Evolutionary conservation across 2,329 filamentous ascomycete genomes (phyloP), one percentile per base, ranked within the genome.

Genomic region (Stagonosporopsis vannaccii): DNA sequence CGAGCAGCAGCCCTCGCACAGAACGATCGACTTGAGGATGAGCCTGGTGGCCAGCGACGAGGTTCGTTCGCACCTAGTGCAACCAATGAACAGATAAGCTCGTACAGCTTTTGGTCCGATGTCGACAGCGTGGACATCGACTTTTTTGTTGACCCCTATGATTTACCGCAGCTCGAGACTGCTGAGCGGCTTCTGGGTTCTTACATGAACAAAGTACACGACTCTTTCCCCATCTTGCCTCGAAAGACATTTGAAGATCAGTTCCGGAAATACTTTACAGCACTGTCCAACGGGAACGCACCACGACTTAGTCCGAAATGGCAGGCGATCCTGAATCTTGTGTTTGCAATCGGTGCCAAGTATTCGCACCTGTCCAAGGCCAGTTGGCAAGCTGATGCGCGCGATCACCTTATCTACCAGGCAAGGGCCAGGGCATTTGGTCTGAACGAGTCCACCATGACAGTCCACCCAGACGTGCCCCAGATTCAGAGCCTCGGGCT

Each of bases 341-440:
- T 79, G 2, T 78, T 79, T 51, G 78, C 78, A 3, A 75, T 80
- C n/a, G 77, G 72, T 4, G 72, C 77, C 33, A 73, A 72, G 49
- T 72, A 77, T 44, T 71, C 71, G n/a, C 67, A 75, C 48, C 67
- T 76, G 25, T 60, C 63, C n/a, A 63, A 72, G 40, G 66, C 67
- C 6, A 56, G 51, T 6, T 70, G 68, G 68, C 56, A 48, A 45
- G 63, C 47, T 3, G 65, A 70, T 17, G 65, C 69, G 19, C 60
- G 56, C 28, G 75, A 77, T 41, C 76, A 78, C 54, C 41, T 73
- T 15, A 51, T 75, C 6, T 79, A 78, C 52, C 77, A 78, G 50
- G 68, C 73, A 17, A 62, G 77, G n/a, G 78, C 76, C 26, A 62
- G 72, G 23, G 53, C 65, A 3, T 67, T 78, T 43, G 74, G 68